Percentiles rank a stretch among this genome's conserved stretches.
Conservation (phyloP, 1,284 basidiomycete genomes). For the Moesziomyces sp. region DNA sequence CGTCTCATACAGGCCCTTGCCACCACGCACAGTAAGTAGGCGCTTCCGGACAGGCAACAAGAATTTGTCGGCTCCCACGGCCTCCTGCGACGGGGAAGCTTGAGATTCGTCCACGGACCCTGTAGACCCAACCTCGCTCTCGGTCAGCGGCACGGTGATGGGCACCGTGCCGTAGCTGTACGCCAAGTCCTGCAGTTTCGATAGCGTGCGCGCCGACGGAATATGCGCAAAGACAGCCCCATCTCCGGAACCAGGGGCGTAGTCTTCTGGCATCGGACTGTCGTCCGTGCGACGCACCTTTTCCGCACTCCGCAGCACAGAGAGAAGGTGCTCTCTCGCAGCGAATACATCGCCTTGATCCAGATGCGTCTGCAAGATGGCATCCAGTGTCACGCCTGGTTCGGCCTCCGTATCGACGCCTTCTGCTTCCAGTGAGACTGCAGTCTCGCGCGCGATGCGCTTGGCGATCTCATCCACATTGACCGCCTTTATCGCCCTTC, state of each 20-base stretch:
- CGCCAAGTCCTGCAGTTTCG: slow-evolving; percentile 20
- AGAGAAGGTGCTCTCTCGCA: slow-evolving; percentile 31
- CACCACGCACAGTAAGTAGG: slow-evolving; percentile 17
- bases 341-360: slow-evolving; percentile 24
- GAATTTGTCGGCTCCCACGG: slow-evolving; percentile 26
- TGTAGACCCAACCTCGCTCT: slow-evolving; percentile 12
- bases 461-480: slow-evolving; percentile 13
- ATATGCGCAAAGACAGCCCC: slow-evolving; percentile 18
- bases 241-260: neutral
- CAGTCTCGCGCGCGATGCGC: slow-evolving; percentile 10
- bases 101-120: neutral
- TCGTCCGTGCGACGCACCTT: slow-evolving; percentile 3
- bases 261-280: neutral
- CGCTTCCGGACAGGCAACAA: slow-evolving; percentile 17
- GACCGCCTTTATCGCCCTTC: neutral
- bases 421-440: neutral
- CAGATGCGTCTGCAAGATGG: slow-evolving; percentile 9
- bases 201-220: slow-evolving; percentile 19
- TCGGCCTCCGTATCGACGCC: neutral
- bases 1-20: slow-evolving; percentile 42
- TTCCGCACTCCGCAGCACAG: slow-evolving; percentile 8
- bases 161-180: slow-evolving; percentile 25
- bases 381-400: slow-evolving; percentile 6
- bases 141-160: slow-evolving; percentile 16
- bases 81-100: slow-evolving; percentile 1